A percentile compares a stretch with the other conserved stretches of the same genome.
These are phyloP conservation scores for Populus trichocarpa DNA, from an alignment of 441 rosid genomes.

Conservation along the genomic window DNA sequence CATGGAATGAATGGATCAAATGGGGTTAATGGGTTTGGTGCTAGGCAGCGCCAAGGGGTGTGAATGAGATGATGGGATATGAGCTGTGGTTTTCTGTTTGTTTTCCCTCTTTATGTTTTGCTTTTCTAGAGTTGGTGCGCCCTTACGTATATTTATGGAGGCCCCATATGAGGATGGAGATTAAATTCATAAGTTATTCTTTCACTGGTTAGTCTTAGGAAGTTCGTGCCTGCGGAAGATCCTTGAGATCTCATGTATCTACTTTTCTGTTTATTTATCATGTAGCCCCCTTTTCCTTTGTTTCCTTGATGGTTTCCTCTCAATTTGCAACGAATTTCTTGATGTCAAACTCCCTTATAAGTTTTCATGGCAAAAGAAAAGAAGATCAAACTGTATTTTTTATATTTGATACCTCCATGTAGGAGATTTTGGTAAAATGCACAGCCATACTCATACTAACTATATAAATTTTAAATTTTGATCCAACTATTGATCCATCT, in stretches of 20 bases:
- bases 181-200: conserved; percentile 12
- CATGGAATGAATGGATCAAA: conserved; percentile 32
- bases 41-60: conserved; percentile 14
- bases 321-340: too few relatives aligned
- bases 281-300: neutral
- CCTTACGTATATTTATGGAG: neutral
- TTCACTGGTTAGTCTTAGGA: conserved; percentile 6
- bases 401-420: too few relatives aligned
- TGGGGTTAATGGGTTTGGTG: conserved; percentile 22
- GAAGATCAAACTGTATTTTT: too few relatives aligned
- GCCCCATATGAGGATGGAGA: neutral
- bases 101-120: neutral
- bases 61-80: conserved; percentile 1
- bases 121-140: neutral
- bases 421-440: too few relatives aligned
- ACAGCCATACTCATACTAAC: too few relatives aligned
- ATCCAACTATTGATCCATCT: too few relatives aligned
- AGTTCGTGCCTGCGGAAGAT: neutral
- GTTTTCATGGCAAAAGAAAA: too few relatives aligned
- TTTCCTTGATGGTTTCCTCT: neutral
- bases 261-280: neutral
- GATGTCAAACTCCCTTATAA: too few relatives aligned
- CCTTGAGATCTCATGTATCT: neutral
- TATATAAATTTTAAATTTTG: too few relatives aligned
- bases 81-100: neutral